phyloP scores from a whole-genome alignment of 2,329 filamentous ascomycete species.

The Aspergillus brunneoviolaceus region DNA sequence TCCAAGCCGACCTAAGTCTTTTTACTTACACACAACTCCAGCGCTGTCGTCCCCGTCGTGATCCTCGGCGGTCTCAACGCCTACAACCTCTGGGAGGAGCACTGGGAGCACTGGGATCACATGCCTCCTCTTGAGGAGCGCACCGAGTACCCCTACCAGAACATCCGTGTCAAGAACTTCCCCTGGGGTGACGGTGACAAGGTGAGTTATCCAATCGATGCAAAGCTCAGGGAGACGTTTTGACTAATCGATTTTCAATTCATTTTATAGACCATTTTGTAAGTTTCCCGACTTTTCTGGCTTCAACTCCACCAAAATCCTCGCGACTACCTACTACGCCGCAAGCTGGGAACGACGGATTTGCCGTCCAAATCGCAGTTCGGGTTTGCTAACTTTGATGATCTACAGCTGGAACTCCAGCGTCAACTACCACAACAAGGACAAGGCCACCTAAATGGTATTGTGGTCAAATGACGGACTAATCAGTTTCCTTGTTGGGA shows the following conservation, averaged over 20 bases:
- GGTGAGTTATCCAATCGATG: constrained; percentile 51
- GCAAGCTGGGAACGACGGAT: neutral
- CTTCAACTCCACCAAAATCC: neutral
- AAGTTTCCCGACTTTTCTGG: constrained; percentile 40
- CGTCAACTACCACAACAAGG: constrained; percentile 97
- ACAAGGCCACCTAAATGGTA: constrained; percentile 57
- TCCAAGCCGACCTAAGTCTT: neutral
- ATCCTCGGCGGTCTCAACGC: constrained; percentile 75
- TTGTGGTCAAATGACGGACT: neutral
- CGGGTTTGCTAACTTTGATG: constrained; percentile 16
- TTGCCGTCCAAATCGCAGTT: neutral
- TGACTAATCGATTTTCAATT: constrained; percentile 5
- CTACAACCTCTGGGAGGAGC: constrained; percentile 87
- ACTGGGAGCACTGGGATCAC: constrained; percentile 95
- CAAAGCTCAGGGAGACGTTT: constrained; percentile 1
- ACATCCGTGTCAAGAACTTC: constrained; percentile 95
- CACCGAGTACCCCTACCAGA: constrained; percentile 93
- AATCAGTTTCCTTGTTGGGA: constrained; percentile 5
- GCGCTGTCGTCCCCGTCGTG: constrained; percentile 72
- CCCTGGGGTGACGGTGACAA: constrained; percentile 95
- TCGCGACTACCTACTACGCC: neutral
- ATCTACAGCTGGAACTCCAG: constrained; percentile 80
- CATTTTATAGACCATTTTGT: constrained; percentile 61
- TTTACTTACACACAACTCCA: constrained; percentile 41
- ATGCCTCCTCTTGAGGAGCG: constrained; percentile 85